A percentile compares a stretch with the other conserved stretches of the same genome.
Evolutionary conservation across 495 filamentous ascomycete genomes (phyloP).

Genomic region (Trypethelium eluteriae): DNA sequence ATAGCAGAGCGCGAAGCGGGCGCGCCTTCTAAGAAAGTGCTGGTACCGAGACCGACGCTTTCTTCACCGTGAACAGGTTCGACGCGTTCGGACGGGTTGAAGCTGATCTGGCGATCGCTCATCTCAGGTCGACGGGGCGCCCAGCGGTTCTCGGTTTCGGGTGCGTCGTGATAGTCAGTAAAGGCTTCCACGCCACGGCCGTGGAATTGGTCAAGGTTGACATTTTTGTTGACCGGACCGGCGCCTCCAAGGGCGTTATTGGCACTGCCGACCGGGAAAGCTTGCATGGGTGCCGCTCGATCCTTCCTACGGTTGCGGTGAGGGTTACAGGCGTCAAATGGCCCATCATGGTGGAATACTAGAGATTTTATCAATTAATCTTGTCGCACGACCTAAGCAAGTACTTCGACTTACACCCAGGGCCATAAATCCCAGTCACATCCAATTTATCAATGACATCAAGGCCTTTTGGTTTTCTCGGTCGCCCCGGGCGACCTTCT

Average conservation of each 20-base stretch:
- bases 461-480: conserved; percentile 53
- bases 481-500: conserved; percentile 40
- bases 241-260: conserved; percentile 90
- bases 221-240: conserved; percentile 71
- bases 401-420: conserved; percentile 62
- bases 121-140: conserved; percentile 37
- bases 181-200: conserved; percentile 78
- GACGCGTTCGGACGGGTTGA: conserved; percentile 52
- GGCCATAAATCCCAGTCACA: conserved; percentile 93
- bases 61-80: conserved; percentile 77
- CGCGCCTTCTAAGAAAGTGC: conserved; percentile 91
- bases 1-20: conserved; percentile 81
- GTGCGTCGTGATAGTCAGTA: conserved; percentile 53
- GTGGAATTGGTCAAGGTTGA: conserved; percentile 77
- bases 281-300: conserved; percentile 89
- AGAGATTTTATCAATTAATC: conserved; percentile 5
- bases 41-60: conserved; percentile 79
- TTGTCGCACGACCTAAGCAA: neutral
- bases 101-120: conserved; percentile 37
- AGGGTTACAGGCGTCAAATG: conserved; percentile 95
- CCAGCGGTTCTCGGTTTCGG: conserved; percentile 30
- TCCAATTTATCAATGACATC: conserved; percentile 97
- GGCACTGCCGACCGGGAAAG: conserved; percentile 80
- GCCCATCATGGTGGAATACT: conserved; percentile 99
- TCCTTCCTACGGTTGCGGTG: conserved; percentile 83